Base-by-base conservation (phyloP, 2,329 filamentous ascomycete species). In the Verticillium isaacii region DNA sequence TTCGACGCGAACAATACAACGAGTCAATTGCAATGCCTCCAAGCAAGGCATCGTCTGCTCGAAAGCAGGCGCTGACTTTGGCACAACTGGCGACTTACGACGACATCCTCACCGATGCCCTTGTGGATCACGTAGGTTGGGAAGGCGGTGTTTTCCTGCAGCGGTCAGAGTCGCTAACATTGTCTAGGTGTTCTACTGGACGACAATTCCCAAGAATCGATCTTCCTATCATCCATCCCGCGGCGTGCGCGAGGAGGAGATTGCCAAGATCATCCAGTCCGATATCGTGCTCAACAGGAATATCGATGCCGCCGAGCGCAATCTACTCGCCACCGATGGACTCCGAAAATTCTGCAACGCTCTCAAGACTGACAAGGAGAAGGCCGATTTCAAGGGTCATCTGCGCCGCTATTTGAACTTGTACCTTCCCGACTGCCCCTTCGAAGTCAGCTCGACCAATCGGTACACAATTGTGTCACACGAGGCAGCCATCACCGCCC, bases 171-270 rank as follows among this genome's bases (percentile, higher is more conserved):
- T 57, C 55, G 52, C n/a, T 50, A 9, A 71, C 64, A 39, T 8
- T 57, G 56, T 50, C 63, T 68, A 97, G 94, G 89, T 92, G 11
- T 97, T 91, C 76, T 99, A 95, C 80, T 98, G 95, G 94, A 94
- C 94, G 6, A 91, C 86, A 4, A 97, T 97, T 63, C 93, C 94
- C 66, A 99, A 99, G 77, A 97, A 98, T 71, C 89, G 91, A 64
- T 88, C 87, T 61, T 92, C 91, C 61, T 98, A 96, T 75, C 90
- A 91, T 69, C 85, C 92, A 1, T 92, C 90, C 7, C 89, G 95
- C 65, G 92, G 92, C 50, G 82, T 98, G 58, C 86, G 85, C 60
- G 84, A 88, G 68, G 82, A 84, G 61, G 85, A 86, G 55, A 84
- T 90, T 41, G 74, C 82, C 56, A 81, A 84, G 66, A 85, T 89